phyloP scores from a whole-genome alignment of 225 moss, liverwort and hornwort genomes.

The Sphagnum tenellum region DNA sequence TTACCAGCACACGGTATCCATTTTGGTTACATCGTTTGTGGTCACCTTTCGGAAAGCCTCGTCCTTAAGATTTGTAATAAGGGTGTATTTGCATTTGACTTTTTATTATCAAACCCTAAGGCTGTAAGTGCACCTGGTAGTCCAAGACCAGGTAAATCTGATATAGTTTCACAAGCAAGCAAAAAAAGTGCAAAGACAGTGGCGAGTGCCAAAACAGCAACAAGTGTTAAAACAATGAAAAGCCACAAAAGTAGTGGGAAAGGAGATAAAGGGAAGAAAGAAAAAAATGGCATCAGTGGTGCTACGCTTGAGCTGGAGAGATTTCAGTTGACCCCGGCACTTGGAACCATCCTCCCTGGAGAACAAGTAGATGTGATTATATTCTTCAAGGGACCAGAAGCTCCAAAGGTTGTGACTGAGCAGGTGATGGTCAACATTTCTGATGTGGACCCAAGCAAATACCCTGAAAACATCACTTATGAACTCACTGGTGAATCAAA shows the following conservation, averaged over 20 bases:
- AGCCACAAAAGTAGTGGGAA: conserved; percentile 8
- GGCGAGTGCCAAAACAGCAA: conserved; percentile 34
- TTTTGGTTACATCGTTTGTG: conserved; percentile 56
- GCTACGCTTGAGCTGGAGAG: conserved; percentile 55
- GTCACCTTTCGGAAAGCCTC: conserved; percentile 37
- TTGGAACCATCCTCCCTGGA: conserved; percentile 48
- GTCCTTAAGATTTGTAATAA: conserved; percentile 55
- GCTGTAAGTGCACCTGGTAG: conserved; percentile 10
- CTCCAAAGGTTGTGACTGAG: conserved; percentile 38
- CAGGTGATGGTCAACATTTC: conserved; percentile 57
- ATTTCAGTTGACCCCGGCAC: conserved; percentile 54
- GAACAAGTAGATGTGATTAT: conserved; percentile 45
- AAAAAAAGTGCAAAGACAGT: conserved; percentile 46
- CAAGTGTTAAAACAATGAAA: conserved; percentile 24
- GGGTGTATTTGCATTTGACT: conserved; percentile 59
- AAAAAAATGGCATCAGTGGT: conserved; percentile 18
- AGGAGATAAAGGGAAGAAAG: conserved; percentile 34
- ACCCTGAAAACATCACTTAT: conserved; percentile 62
- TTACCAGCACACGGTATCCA: conserved; percentile 73
- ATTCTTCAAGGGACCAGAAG: conserved; percentile 44
- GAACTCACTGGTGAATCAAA: conserved; percentile 68
- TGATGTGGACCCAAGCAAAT: conserved; percentile 57
- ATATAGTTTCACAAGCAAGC: conserved; percentile 17
- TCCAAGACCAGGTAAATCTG: conserved; percentile 23
- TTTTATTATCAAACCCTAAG: conserved; percentile 34